These are phyloP conservation scores for Backusella luteola DNA, from an alignment of 192 early-diverging fungal genomes.

Conservation along the genomic window DNA sequence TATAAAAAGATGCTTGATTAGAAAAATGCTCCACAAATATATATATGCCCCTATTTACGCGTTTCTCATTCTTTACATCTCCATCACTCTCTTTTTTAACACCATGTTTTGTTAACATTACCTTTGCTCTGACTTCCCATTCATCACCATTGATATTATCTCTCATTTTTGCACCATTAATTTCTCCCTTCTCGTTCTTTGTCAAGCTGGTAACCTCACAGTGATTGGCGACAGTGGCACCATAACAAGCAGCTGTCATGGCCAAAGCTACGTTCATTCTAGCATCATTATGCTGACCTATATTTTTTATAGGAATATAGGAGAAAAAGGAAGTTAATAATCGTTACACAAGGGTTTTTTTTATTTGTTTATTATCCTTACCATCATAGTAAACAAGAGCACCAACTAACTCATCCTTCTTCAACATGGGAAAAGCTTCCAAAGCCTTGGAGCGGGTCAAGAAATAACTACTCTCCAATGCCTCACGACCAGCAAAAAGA, in stretches of 20 bases:
- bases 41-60: background rate
- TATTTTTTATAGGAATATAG: background rate
- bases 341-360: background rate
- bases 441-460: constrained; percentile 81
- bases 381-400: constrained; percentile 97
- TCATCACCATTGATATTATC: constrained; percentile 86
- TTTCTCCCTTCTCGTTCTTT: constrained; percentile 61
- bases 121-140: constrained; percentile 81
- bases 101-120: background rate
- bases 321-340: background rate
- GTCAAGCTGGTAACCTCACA: constrained; percentile 81
- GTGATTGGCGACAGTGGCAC: constrained; percentile 92
- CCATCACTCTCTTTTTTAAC: background rate
- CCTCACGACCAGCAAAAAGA: constrained; percentile 82
- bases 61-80: background rate
- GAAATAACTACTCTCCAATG: constrained; percentile 79
- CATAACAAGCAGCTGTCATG: constrained; percentile 86
- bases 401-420: constrained; percentile 81
- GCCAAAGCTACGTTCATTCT: constrained; percentile 95
- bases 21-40: background rate
- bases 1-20: background rate
- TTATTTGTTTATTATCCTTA: constrained; percentile 24
- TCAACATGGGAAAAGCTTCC: constrained; percentile 96
- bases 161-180: constrained; percentile 78
- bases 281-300: constrained; percentile 94